Percentiles rank a stretch among this genome's conserved stretches.
These are phyloP conservation scores for Kazachstania sp. DNA, from an alignment of 1,139 yeast genomes.

Conservation along the genomic window DNA sequence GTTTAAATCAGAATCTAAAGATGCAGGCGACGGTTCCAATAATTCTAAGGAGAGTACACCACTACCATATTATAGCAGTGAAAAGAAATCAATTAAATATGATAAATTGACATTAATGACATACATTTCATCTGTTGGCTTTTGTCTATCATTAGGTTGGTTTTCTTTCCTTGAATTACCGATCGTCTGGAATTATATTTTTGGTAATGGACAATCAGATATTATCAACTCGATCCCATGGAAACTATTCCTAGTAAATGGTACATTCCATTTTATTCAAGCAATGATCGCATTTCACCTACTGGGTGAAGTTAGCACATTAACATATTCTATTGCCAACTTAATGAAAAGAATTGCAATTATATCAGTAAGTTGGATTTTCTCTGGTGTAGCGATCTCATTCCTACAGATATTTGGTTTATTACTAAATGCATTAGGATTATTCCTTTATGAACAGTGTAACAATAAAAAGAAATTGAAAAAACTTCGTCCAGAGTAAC, in stretches of 20 bases:
- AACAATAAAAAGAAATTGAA: conserved; percentile 11
- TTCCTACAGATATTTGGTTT: conserved; percentile 22
- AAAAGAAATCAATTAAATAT: conserved; percentile 30
- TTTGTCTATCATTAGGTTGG: conserved; percentile 68
- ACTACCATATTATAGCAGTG: conserved; percentile 10
- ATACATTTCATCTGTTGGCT: conserved; percentile 79
- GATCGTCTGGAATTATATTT: conserved; percentile 16
- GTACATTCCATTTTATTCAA: conserved; percentile 78
- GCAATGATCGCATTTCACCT: conserved; percentile 84
- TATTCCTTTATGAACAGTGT: conserved; percentile 26
- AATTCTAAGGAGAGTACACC: conserved; percentile 13
- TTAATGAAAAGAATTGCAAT: conserved; percentile 83
- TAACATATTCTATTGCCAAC: conserved; percentile 88
- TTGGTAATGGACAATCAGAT: conserved; percentile 10
- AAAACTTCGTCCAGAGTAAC: conserved; percentile 11
- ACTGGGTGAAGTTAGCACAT: conserved; percentile 81
- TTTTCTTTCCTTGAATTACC: conserved; percentile 63
- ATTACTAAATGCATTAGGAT: conserved; percentile 22
- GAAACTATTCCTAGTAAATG: conserved; percentile 40
- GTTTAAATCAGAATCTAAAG: conserved; percentile 28
- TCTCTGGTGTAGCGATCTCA: conserved; percentile 18
- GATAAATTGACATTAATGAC: conserved; percentile 83
- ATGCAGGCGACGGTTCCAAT: background rate
- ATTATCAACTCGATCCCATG: conserved; percentile 31
- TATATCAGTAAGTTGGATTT: conserved; percentile 57